Evolutionary conservation across 495 filamentous ascomycete species (phyloP).

Genomic region (Aspergillus ellipticus): DNA sequence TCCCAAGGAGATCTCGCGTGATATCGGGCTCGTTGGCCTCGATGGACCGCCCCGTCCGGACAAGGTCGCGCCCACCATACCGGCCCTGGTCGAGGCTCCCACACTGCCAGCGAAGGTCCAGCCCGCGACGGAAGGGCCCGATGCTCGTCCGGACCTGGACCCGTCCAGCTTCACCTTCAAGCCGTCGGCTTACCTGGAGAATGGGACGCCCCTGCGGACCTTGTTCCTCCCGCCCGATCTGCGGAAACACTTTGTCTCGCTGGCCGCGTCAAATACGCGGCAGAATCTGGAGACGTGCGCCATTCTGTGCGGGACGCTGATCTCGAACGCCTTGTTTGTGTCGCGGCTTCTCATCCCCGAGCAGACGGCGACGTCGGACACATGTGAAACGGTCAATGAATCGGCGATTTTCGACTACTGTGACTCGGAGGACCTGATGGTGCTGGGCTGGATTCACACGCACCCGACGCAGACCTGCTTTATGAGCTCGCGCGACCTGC

Average conservation of each 20-base stretch:
- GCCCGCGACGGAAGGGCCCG: constrained; percentile 15
- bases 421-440: constrained; percentile 76
- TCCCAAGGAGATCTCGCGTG: constrained; percentile 41
- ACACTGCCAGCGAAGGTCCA: constrained; percentile 27
- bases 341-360: constrained; percentile 84
- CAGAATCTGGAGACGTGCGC: constrained; percentile 90
- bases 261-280: constrained; percentile 71
- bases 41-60: constrained; percentile 30
- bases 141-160: constrained; percentile 33
- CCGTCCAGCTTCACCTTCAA: constrained; percentile 70
- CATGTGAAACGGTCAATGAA: constrained; percentile 90
- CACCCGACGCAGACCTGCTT: constrained; percentile 97
- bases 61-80: constrained; percentile 19
- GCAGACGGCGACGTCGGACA: constrained; percentile 83
- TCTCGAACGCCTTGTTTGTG: constrained; percentile 92
- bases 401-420: constrained; percentile 80
- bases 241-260: constrained; percentile 63
- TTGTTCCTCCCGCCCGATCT: constrained; percentile 79
- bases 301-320: constrained; percentile 82
- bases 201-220: constrained; percentile 77
- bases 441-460: constrained; percentile 97
- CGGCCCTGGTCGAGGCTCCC: constrained; percentile 11
- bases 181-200: constrained; percentile 82
- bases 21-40: constrained; percentile 16
- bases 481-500: constrained; percentile 90